These are phyloP conservation scores for Quercus phellos DNA, from an alignment of 331 rosid species.

Conservation along the genomic window DNA sequence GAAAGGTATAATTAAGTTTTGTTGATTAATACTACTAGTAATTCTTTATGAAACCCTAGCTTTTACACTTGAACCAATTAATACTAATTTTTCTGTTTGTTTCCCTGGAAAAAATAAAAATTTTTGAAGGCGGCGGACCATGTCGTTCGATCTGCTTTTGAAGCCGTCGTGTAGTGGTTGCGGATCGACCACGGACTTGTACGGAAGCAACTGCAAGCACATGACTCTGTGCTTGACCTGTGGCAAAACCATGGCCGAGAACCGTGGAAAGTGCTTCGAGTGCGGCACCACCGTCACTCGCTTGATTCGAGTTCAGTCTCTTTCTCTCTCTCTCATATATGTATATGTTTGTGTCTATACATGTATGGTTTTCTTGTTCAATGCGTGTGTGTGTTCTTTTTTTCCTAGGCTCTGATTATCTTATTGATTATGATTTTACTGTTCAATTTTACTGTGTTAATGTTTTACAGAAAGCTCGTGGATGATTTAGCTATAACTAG, in stretches of 20 bases:
- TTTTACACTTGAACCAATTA: background rate
- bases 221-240: constrained; percentile 82
- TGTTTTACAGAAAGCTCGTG: background rate
- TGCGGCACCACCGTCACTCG: constrained; percentile 75
- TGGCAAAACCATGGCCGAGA: constrained; percentile 84
- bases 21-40: background rate
- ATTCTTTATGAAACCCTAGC: constrained; percentile 24
- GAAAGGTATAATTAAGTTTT: background rate
- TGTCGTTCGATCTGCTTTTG: constrained; percentile 62
- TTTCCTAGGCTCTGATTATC: background rate
- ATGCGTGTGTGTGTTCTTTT: background rate
- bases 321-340: background rate
- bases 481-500: background rate
- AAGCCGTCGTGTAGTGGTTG: constrained; percentile 75
- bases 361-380: background rate
- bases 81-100: background rate
- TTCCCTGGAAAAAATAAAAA: background rate
- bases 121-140: constrained; percentile 16
- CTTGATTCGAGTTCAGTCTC: constrained; percentile 64
- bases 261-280: constrained; percentile 59
- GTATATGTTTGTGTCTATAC: background rate
- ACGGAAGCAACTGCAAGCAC: constrained; percentile 98
- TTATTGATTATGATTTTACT: background rate
- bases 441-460: background rate
- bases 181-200: constrained; percentile 69